phyloP scores from a whole-genome alignment of 2,329 filamentous ascomycete genomes.

The Chaetomiaceae sp. region DNA sequence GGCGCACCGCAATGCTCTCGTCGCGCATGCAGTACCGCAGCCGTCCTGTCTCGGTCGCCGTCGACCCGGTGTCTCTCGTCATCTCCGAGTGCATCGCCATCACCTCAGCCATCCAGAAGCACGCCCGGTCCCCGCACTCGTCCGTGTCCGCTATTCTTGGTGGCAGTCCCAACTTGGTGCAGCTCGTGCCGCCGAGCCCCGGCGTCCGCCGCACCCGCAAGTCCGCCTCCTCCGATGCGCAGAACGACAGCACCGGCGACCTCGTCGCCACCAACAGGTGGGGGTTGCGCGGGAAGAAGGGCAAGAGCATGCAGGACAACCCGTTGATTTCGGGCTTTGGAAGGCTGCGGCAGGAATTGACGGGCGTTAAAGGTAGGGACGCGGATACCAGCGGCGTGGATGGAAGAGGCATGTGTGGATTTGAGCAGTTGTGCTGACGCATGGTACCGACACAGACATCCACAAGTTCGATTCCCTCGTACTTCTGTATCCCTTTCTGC shows the following conservation, averaged over 20 bases:
- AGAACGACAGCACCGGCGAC: conserved; percentile 44
- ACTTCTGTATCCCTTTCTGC: conserved; percentile 86
- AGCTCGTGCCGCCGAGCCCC: conserved; percentile 44
- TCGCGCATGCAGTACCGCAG: conserved; percentile 54
- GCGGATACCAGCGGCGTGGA: too few species aligned
- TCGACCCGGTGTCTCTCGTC: conserved; percentile 86
- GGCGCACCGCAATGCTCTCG: conserved; percentile 23
- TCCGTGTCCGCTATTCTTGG: conserved; percentile 94
- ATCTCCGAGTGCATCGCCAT: conserved; percentile 99
- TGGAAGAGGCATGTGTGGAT: neutral
- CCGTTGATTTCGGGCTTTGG: conserved; percentile 94
- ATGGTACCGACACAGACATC: conserved; percentile 57
- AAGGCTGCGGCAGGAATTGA: conserved; percentile 78
- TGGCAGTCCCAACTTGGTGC: conserved; percentile 56
- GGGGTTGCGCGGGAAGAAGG: conserved; percentile 90
- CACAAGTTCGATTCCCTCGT: conserved; percentile 81
- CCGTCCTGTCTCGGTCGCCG: conserved; percentile 67
- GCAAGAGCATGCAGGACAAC: conserved; percentile 95
- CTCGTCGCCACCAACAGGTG: conserved; percentile 72
- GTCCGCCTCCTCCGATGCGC: conserved; percentile 29
- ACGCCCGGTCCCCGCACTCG: conserved; percentile 91
- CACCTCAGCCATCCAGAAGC: conserved; percentile 96
- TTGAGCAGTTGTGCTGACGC: conserved; percentile 22
- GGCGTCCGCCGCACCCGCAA: conserved; percentile 37
- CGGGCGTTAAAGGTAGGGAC: conserved; percentile 66